These are phyloP conservation scores for Bombardia bombarda DNA, from an alignment of 495 filamentous ascomycete species.

Conservation along the genomic window DNA sequence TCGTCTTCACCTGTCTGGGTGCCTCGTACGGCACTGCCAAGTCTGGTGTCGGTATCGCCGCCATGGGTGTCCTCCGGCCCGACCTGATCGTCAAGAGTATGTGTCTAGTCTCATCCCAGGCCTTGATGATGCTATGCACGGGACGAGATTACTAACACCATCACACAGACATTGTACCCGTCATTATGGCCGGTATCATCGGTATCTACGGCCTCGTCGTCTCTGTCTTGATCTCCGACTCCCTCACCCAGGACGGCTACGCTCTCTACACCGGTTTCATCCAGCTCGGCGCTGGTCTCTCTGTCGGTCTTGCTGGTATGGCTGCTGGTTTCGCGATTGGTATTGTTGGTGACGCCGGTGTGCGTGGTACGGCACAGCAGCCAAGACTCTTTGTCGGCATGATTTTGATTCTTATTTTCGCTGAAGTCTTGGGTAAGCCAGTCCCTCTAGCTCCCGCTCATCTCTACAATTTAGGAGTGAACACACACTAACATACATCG, in stretches of 20 bases:
- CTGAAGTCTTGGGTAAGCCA: slow-evolving; percentile 92
- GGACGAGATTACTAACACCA: slow-evolving; percentile 14
- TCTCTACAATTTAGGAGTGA: no score
- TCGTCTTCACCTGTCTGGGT: slow-evolving; percentile 98
- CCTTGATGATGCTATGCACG: not conserved
- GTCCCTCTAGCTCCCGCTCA: not conserved
- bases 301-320: slow-evolving; percentile 93
- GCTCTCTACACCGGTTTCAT: slow-evolving; percentile 89
- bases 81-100: slow-evolving; percentile 99
- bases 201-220: slow-evolving; percentile 99
- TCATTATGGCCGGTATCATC: slow-evolving; percentile 99
- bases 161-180: slow-evolving; percentile 84
- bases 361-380: slow-evolving; percentile 95
- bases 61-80: slow-evolving; percentile 95
- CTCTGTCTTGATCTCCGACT: slow-evolving; percentile 93
- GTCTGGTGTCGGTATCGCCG: slow-evolving; percentile 96
- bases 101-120: slow-evolving; percentile 6
- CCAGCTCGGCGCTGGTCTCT: slow-evolving; percentile 92
- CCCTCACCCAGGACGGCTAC: slow-evolving; percentile 69
- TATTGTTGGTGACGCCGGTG: slow-evolving; percentile 98
- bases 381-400: slow-evolving; percentile 98
- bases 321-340: slow-evolving; percentile 98
- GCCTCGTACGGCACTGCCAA: slow-evolving; percentile 98
- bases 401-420: slow-evolving; percentile 99
- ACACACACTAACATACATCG: slow-evolving; percentile 1